Conservation (phyloP, 306 rosid genomes). For the Begonia masoniana region DNA sequence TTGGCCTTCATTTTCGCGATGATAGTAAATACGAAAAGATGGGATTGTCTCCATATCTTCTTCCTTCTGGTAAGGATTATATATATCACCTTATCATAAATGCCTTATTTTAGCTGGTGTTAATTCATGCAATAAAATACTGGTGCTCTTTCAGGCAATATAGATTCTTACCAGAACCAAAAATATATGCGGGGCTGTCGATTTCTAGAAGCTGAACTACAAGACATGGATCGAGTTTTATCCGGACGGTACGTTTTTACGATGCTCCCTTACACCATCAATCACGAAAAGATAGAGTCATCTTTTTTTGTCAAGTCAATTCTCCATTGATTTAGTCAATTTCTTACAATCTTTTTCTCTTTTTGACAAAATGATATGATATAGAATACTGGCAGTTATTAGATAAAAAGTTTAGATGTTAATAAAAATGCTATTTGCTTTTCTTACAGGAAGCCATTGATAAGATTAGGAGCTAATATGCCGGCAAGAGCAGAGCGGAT, state of each 20-base stretch:
- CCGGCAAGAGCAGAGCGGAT: constrained; percentile 91
- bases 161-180: constrained; percentile 77
- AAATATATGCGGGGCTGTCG: constrained; percentile 91
- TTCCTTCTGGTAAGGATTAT: constrained; percentile 57
- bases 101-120: not conserved
- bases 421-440: no score
- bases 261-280: no score
- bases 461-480: constrained; percentile 91
- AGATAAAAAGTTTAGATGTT: no score
- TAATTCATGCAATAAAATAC: constrained; percentile 8
- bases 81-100: not conserved
- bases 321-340: no score
- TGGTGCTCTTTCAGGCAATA: constrained; percentile 36
- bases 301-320: no score
- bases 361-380: no score
- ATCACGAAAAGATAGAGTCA: no score
- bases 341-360: no score
- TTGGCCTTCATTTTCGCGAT: constrained; percentile 88
- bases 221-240: constrained; percentile 75
- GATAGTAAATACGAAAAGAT: constrained; percentile 63
- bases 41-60: constrained; percentile 71
- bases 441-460: constrained; percentile 64
- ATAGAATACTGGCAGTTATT: no score
- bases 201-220: constrained; percentile 90
- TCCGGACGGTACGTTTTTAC: constrained; percentile 69